Conservation (phyloP, 2,329 filamentous ascomycete species). For the Thermoascus crustaceus region DNA sequence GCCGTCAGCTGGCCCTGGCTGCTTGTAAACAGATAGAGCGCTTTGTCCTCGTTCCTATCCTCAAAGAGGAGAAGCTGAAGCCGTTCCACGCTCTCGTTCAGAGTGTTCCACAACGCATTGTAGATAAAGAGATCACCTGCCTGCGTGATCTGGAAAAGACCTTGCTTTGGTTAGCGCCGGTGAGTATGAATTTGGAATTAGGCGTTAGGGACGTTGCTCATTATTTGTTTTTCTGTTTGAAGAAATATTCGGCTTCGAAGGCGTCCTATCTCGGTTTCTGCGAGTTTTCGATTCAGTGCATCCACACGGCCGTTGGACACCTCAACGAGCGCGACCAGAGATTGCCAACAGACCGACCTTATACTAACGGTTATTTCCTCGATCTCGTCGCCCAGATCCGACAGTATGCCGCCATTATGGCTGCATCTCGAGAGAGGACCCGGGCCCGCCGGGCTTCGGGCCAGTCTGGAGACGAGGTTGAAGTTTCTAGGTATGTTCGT, state of each 20-base stretch:
- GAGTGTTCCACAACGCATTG: slow-evolving; percentile 70
- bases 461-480: slow-evolving; percentile 34
- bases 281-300: slow-evolving; percentile 79
- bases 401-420: slow-evolving; percentile 78
- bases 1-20: slow-evolving; percentile 56
- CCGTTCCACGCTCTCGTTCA: slow-evolving; percentile 73
- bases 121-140: slow-evolving; percentile 77
- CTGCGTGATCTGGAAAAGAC: slow-evolving; percentile 92
- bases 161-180: slow-evolving; percentile 80
- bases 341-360: slow-evolving; percentile 75
- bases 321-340: slow-evolving; percentile 80
- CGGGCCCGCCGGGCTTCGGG: slow-evolving; percentile 42
- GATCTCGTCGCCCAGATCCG: slow-evolving; percentile 91
- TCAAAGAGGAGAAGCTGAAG: slow-evolving; percentile 63
- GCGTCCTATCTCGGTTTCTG: slow-evolving; percentile 79
- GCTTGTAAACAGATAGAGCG: slow-evolving; percentile 73
- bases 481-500: slow-evolving; percentile 41
- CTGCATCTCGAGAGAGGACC: slow-evolving; percentile 61
- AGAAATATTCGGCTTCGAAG: slow-evolving; percentile 64
- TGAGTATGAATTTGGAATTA: slow-evolving; percentile 62
- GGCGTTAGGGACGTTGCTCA: slow-evolving; percentile 61
- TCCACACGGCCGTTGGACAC: slow-evolving; percentile 80
- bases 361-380: slow-evolving; percentile 94
- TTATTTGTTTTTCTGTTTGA: slow-evolving; percentile 54
- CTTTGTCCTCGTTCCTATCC: slow-evolving; percentile 67